Evolutionary conservation across 371 early-diverging fungal genomes (phyloP).

Genomic region (Saksenaea vasiformis): DNA sequence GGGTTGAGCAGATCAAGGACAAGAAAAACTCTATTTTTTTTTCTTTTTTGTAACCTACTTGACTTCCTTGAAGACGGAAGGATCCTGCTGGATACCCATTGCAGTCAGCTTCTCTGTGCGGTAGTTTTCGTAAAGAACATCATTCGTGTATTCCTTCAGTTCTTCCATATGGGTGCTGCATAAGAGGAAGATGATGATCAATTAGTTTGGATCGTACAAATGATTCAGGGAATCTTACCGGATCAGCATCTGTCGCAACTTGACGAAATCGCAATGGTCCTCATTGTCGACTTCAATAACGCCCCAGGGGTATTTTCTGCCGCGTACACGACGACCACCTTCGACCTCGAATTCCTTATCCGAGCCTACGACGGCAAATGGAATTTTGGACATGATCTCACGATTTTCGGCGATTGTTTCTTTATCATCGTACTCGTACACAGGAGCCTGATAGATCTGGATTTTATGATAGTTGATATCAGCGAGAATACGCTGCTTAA

Average conservation of each 20-base stretch:
- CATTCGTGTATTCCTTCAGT: conserved; percentile 90
- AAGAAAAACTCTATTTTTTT: background rate
- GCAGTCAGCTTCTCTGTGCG: conserved; percentile 88
- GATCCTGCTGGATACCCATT: conserved; percentile 80
- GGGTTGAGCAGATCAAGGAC: background rate
- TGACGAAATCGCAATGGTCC: conserved; percentile 92
- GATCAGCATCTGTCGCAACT: conserved; percentile 89
- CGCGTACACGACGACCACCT: conserved; percentile 88
- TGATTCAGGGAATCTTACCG: conserved; percentile 39
- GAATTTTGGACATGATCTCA: conserved; percentile 93
- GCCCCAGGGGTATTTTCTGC: conserved; percentile 96
- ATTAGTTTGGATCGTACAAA: background rate
- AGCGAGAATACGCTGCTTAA: conserved; percentile 91
- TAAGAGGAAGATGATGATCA: background rate
- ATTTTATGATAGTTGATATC: conserved; percentile 93
- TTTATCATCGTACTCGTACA: conserved; percentile 89
- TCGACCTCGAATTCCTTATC: conserved; percentile 82
- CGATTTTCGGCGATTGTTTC: conserved; percentile 94
- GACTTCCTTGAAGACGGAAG: conserved; percentile 79
- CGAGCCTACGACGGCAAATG: conserved; percentile 96
- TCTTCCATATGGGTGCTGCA: conserved; percentile 88
- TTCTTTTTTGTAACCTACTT: conserved; percentile 44
- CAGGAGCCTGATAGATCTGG: conserved; percentile 89
- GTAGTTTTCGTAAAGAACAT: conserved; percentile 94
- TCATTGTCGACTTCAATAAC: conserved; percentile 92